Conservation (phyloP, 2,329 filamentous ascomycete genomes). For the Cordyceps cicadae region DNA sequence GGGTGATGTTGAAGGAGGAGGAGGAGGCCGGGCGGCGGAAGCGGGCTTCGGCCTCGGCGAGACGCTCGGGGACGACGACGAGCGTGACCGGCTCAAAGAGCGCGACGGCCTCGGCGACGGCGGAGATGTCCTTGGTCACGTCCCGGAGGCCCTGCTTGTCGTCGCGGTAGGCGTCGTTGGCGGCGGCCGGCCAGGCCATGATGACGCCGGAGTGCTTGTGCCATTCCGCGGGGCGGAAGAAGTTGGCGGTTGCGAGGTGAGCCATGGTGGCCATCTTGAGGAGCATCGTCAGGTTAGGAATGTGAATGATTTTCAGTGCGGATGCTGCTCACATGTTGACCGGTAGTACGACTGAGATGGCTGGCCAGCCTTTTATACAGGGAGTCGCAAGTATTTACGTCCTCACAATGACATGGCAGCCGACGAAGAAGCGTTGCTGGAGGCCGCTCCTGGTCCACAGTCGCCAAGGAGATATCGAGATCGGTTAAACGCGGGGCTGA, state of each 20-base stretch:
- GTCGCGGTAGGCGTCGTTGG: conserved; percentile 10
- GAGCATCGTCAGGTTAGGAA: neutral
- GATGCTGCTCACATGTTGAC: neutral
- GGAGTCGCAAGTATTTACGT: no score
- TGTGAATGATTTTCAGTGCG: neutral
- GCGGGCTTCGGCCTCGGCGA: conserved; percentile 12
- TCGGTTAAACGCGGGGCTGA: neutral
- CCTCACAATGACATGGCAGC: neutral
- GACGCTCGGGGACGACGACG: conserved; percentile 13
- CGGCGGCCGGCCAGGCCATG: conserved; percentile 10
- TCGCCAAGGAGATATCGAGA: no score
- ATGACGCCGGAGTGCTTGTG: conserved; percentile 5
- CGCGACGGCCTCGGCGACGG: conserved; percentile 19
- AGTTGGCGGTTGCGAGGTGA: neutral
- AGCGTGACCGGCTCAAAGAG: conserved; percentile 21
- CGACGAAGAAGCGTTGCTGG: neutral
- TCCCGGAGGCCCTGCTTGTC: conserved; percentile 4
- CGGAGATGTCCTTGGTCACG: conserved; percentile 18
- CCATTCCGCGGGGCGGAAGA: conserved; percentile 10
- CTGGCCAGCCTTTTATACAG: neutral
- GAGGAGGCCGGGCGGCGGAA: neutral
- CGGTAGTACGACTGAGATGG: neutral
- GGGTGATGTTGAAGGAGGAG: conserved; percentile 2
- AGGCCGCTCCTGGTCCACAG: neutral
- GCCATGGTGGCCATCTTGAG: neutral